A percentile compares a stretch with the other conserved stretches of the same genome.
Conservation (phyloP, 1,139 yeast species). For the Schizosaccharomyces versatilis region DNA sequence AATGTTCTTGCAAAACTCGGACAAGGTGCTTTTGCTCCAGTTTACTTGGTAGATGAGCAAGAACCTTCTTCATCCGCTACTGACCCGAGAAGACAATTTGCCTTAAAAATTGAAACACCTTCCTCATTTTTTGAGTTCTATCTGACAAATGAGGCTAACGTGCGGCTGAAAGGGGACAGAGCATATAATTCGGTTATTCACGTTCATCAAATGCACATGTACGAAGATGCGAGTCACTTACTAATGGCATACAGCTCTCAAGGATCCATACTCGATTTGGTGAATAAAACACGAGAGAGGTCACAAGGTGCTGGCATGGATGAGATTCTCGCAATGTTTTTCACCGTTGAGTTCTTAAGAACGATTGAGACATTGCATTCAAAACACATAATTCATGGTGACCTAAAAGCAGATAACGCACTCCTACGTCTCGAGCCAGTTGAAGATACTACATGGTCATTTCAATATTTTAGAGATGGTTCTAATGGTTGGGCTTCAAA, state of each 20-base stretch:
- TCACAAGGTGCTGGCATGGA: constrained; percentile 24
- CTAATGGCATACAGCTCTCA: constrained; percentile 46
- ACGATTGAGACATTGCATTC: constrained; percentile 41
- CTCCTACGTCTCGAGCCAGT: constrained; percentile 36
- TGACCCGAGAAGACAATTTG: constrained; percentile 19
- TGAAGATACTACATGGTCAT: constrained; percentile 15
- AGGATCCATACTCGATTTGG: constrained; percentile 58
- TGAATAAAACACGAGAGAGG: constrained; percentile 22
- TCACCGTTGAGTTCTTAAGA: constrained; percentile 41
- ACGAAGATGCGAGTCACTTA: constrained; percentile 53
- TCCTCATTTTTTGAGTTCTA: constrained; percentile 67
- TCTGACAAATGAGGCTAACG: constrained; percentile 29
- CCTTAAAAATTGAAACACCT: constrained; percentile 55
- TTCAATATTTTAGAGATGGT: constrained; percentile 21
- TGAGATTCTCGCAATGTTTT: constrained; percentile 41
- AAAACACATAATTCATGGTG: constrained; percentile 59
- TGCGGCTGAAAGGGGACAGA: constrained; percentile 12
- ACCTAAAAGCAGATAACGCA: constrained; percentile 67
- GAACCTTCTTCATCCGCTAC: constrained; percentile 25
- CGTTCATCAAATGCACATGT: constrained; percentile 34
- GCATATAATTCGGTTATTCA: constrained; percentile 26
- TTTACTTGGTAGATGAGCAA: constrained; percentile 30
- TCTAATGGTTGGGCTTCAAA: constrained; percentile 30
- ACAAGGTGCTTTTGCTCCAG: constrained; percentile 61
- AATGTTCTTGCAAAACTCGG: constrained; percentile 40